phyloP scores from a whole-genome alignment of 371 early-diverging fungal genomes.

The Catenaria anguillulae region DNA sequence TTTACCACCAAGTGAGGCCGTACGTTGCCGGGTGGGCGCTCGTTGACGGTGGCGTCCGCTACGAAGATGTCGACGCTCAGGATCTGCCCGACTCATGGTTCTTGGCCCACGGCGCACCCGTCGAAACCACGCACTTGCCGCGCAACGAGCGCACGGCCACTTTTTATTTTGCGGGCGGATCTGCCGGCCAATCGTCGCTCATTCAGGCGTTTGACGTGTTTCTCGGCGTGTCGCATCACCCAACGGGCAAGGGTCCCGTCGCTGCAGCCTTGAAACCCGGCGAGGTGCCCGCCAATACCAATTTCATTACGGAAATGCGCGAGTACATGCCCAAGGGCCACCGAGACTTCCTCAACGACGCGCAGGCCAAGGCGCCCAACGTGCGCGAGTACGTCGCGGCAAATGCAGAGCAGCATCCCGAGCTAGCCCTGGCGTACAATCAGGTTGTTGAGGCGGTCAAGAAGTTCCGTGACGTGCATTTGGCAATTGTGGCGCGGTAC shows the following conservation, averaged over 20 bases:
- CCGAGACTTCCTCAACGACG: slow-evolving; percentile 65
- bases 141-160: slow-evolving; percentile 77
- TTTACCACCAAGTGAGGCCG: slow-evolving; percentile 81
- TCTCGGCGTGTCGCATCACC: slow-evolving; percentile 77
- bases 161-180: slow-evolving; percentile 72
- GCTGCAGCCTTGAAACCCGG: slow-evolving; percentile 13
- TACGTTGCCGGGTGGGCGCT: slow-evolving; percentile 90
- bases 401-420: slow-evolving; percentile 37
- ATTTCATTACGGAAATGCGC: slow-evolving; percentile 58
- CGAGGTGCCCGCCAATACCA: slow-evolving; percentile 12
- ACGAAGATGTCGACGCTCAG: slow-evolving; percentile 66
- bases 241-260: slow-evolving; percentile 43
- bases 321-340: slow-evolving; percentile 80
- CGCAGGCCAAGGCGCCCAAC: slow-evolving; percentile 33
- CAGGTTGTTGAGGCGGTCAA: slow-evolving; percentile 47
- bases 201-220: slow-evolving; percentile 85
- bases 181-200: slow-evolving; percentile 86
- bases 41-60: slow-evolving; percentile 76
- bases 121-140: slow-evolving; percentile 51
- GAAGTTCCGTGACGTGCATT: slow-evolving; percentile 76
- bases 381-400: slow-evolving; percentile 17
- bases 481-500: slow-evolving; percentile 80
- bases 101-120: slow-evolving; percentile 79
- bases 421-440: slow-evolving; percentile 26
- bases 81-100: slow-evolving; percentile 70